A percentile compares a stretch with the other conserved stretches of the same genome.
These are phyloP conservation scores for Pleodorina starrii DNA, from an alignment of 139 green algal species.

Conservation along the genomic window DNA sequence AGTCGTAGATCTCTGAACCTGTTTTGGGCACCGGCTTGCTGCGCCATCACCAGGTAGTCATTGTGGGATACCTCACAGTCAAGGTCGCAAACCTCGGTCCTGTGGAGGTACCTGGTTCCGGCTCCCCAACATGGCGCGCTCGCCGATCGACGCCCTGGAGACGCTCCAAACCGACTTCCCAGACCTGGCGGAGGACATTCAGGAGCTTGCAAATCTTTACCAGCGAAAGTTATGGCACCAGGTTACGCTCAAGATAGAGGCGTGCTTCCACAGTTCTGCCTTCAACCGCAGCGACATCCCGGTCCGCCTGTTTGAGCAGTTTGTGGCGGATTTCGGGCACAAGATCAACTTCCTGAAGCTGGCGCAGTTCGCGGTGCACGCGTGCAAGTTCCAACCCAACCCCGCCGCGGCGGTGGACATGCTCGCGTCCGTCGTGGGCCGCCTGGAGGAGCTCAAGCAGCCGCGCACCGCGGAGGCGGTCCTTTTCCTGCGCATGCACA, in stretches of 20 bases:
- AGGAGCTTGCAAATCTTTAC: conserved; percentile 83
- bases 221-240: conserved; percentile 98
- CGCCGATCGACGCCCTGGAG: conserved; percentile 71
- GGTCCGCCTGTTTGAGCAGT: conserved; percentile 89
- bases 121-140: background rate
- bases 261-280: conserved; percentile 59
- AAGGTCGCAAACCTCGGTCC: no score
- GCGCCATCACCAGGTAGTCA: no score
- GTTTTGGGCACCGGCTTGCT: no score
- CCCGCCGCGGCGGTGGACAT: conserved; percentile 66
- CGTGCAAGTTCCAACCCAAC: conserved; percentile 70
- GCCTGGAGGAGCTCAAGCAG: conserved; percentile 83
- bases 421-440: conserved; percentile 74
- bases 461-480: conserved; percentile 82
- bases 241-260: conserved; percentile 92
- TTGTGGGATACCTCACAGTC: no score
- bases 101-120: no score
- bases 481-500: conserved; percentile 93
- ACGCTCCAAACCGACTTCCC: conserved; percentile 67
- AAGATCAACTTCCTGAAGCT: conserved; percentile 96
- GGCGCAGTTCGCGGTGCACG: conserved; percentile 86
- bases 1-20: no score
- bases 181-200: conserved; percentile 66
- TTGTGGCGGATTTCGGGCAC: conserved; percentile 92
- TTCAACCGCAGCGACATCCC: conserved; percentile 74